Conservation (phyloP, 441 rosid genomes). For the Pelargonium fulgidum region DNA sequence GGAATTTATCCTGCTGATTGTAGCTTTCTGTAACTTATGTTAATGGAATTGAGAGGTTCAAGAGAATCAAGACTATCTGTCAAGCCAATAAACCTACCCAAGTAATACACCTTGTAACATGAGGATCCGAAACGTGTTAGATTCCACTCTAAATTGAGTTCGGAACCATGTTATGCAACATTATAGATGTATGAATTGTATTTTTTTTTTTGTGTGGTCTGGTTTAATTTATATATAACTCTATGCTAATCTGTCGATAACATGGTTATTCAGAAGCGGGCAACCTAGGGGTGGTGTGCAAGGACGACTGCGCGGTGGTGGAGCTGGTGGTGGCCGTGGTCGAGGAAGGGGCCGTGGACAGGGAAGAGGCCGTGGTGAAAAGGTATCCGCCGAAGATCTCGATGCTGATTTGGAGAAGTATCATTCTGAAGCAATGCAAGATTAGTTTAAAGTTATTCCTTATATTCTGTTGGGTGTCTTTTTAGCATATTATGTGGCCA, state of each 20-base stretch:
- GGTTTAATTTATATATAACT: background rate
- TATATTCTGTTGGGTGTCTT: conserved; percentile 22
- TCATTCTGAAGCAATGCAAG: conserved; percentile 68
- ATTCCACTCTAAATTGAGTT: background rate
- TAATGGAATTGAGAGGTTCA: too few species aligned
- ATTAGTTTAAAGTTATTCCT: conserved; percentile 37
- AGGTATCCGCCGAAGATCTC: conserved; percentile 82
- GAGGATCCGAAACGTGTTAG: background rate
- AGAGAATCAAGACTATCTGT: too few species aligned
- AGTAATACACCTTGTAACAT: too few species aligned
- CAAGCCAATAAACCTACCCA: too few species aligned
- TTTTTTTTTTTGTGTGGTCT: background rate
- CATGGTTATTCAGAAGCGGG: conserved; percentile 30
- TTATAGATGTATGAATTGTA: background rate
- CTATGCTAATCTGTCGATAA: background rate
- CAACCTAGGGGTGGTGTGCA: conserved; percentile 49
- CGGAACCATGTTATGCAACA: background rate
- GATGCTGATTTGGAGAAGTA: conserved; percentile 90
- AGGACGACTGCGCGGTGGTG: conserved; percentile 46
- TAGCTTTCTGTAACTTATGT: too few species aligned
- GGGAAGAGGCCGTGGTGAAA: conserved; percentile 69
- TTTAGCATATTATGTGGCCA: conserved; percentile 25
- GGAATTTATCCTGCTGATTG: too few species aligned
- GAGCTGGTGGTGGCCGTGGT: conserved; percentile 37
- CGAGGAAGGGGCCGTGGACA: conserved; percentile 61